Percentiles rank a stretch among this genome's conserved stretches.
Evolutionary conservation across 176 grass and related monocot genomes (phyloP).

Genomic region (Dendrocalamus sinicus): DNA sequence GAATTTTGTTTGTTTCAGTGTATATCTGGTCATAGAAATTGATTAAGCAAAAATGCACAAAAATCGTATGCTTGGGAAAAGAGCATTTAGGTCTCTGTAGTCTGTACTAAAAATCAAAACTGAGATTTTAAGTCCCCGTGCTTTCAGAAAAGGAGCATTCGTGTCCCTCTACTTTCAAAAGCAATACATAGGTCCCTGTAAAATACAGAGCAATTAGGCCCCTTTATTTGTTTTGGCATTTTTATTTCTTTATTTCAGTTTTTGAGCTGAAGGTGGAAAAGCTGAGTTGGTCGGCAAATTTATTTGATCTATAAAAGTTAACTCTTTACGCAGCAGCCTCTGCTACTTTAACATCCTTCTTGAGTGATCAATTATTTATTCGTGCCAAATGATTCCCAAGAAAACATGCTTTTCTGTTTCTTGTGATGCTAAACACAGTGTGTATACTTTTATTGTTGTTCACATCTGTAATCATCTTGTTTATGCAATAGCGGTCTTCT

Average conservation of each 20-base stretch:
- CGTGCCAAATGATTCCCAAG: background rate
- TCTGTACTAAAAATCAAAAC: conserved; percentile 12
- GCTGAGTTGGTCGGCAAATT: background rate
- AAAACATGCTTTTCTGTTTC: background rate
- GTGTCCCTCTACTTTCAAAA: background rate
- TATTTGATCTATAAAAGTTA: background rate
- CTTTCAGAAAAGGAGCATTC: background rate
- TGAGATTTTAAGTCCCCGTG: background rate
- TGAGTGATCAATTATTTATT: conserved; percentile 31
- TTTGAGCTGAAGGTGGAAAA: conserved; percentile 4
- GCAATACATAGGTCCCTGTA: background rate
- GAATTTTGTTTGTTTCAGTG: conserved; percentile 16
- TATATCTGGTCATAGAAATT: conserved; percentile 11
- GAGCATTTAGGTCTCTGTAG: background rate
- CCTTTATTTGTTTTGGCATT: conserved; percentile 22
- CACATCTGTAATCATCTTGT: conserved; percentile 15
- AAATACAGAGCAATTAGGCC: background rate
- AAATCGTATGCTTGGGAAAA: background rate
- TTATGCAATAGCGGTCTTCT: background rate
- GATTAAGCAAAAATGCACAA: background rate
- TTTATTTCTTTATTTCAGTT: conserved; percentile 8
- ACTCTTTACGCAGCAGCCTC: background rate
- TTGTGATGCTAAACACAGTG: conserved; percentile 27
- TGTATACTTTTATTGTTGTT: conserved; percentile 21
- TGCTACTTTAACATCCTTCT: conserved; percentile 18